Percentiles rank a stretch among this genome's conserved stretches.
Evolutionary conservation across 2,329 filamentous ascomycete species (phyloP).

Genomic region (Truncatella angustata): DNA sequence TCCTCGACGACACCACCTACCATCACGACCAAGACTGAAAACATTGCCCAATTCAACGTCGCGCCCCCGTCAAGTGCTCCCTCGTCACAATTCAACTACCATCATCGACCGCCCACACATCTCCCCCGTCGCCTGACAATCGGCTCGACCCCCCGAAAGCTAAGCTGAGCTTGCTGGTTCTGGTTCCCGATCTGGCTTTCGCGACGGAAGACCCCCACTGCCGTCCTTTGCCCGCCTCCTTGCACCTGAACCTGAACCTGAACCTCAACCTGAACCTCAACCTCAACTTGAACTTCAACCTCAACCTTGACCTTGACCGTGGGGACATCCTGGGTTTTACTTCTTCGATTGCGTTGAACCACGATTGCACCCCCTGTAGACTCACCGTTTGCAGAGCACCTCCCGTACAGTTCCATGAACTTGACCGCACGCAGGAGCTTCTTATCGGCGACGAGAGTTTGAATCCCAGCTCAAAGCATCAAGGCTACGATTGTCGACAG

Average conservation of each 20-base stretch:
- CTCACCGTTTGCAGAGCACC: too few species aligned
- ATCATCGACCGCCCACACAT: neutral
- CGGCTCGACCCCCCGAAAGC: neutral
- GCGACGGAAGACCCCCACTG: neutral
- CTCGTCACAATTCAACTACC: neutral
- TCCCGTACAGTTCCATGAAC: too few species aligned
- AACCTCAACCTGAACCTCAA: too few species aligned
- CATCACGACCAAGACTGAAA: conserved; percentile 7
- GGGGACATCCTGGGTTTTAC: too few species aligned
- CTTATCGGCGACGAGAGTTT: too few species aligned
- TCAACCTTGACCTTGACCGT: too few species aligned
- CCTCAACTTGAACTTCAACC: too few species aligned
- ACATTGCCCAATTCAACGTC: conserved; percentile 9
- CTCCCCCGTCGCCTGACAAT: neutral
- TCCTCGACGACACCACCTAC: conserved; percentile 6
- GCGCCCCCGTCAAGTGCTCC: neutral
- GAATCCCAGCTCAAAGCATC: too few species aligned
- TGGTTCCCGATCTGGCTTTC: neutral
- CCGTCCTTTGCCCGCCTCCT: conserved; percentile 4
- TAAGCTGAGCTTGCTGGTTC: neutral
- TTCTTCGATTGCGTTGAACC: too few species aligned
- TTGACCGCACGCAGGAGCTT: too few species aligned
- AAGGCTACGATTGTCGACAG: conserved; percentile 1
- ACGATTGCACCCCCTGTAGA: too few species aligned
- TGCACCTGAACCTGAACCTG: too few species aligned